Evolutionary conservation across 108 stramenopile species (phyloP), one percentile per base, ranked within the genome.

Genomic region (Fragilariopsis cylindrus): DNA sequence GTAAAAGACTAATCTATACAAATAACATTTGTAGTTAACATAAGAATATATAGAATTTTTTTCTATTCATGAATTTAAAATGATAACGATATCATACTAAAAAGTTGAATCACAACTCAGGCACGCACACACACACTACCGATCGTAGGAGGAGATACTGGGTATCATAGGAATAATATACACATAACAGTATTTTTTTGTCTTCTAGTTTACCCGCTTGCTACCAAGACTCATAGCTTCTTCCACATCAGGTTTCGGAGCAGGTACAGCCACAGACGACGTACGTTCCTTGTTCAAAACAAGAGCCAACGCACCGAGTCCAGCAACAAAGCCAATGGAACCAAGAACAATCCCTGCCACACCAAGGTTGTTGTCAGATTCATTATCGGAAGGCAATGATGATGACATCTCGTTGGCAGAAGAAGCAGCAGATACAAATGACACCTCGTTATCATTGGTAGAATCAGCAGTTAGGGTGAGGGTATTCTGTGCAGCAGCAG

Each of bases 341-440:
- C 62, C 62, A 15, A 63, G 62, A 0, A 63, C 62, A 63, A 63
- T 30, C 5, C n/a, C 62, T 15, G 39, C 62, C 21, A 63, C 62
- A 15, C 6, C 62, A 40, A 63, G 62, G 19, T 4, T 8, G 7
- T 63, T 63, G 62, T 40, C 0, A 40, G 21, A 8, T 15, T 63
- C 62, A 63, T 8, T 0, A 63, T 63, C 62, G 1, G 15, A 15
- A 21, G 7, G 0, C 11, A 15, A 30, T 30, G 30, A 30, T 30
- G 30, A 30, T 30, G 30, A 30, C 30, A 30, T 30, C 30, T 30
- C 30, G 30, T 30, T 15, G 52, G 52, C 52, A 53, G 52, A 53
- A 53, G 13, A 13, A 2, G 52, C 52, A 2, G 52, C 52, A 11
- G 0, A 53, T 15, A 53, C 11, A 53, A 0, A 53, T 11, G 52